These are phyloP conservation scores for Ceratobasidium theobromae DNA, from an alignment of 1,284 basidiomycete species.

Conservation along the genomic window DNA sequence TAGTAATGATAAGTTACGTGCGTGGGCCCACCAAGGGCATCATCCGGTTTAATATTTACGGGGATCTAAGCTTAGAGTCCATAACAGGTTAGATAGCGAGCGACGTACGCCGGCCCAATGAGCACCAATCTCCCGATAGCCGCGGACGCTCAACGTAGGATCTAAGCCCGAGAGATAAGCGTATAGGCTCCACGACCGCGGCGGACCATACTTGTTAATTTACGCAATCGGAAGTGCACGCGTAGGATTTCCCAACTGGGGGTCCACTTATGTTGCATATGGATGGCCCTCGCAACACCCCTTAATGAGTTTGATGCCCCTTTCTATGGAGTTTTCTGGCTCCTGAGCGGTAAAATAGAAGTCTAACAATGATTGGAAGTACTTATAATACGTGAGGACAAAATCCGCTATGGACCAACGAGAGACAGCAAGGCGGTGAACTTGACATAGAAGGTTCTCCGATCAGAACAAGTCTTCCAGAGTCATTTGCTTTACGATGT, in stretches of 20 bases:
- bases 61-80: slow-evolving; percentile 16
- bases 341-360: background rate
- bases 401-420: background rate
- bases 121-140: slow-evolving; percentile 9
- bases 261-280: background rate
- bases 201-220: too few relatives aligned
- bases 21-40: background rate
- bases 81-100: slow-evolving; percentile 11
- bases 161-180: slow-evolving; percentile 10
- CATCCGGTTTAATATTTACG: background rate
- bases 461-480: slow-evolving; percentile 84
- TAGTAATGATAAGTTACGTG: too few relatives aligned
- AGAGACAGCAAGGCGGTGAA: background rate
- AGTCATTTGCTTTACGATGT: slow-evolving; percentile 98
- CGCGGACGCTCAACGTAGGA: background rate
- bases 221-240: background rate
- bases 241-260: background rate
- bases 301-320: background rate
- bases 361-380: slow-evolving; percentile 19
- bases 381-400: slow-evolving; percentile 12
- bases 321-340: background rate
- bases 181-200: background rate
- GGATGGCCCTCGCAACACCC: background rate
- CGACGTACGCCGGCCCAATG: background rate
- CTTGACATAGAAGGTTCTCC: background rate